These are phyloP conservation scores for Starmera pachycereana DNA, from an alignment of 805 yeast species.

Conservation along the genomic window DNA sequence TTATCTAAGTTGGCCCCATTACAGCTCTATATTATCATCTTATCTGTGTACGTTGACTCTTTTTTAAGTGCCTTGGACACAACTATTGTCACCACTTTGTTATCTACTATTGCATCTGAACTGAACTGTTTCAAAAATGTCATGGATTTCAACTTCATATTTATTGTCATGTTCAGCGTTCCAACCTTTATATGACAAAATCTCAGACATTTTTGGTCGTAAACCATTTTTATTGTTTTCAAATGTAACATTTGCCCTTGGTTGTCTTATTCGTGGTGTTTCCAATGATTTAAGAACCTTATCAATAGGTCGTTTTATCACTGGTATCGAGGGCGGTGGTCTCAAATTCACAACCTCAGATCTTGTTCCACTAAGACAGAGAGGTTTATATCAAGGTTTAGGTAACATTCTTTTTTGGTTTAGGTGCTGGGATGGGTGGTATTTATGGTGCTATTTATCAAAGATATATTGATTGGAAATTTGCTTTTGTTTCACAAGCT, in stretches of 20 bases:
- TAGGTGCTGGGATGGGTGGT: conserved; percentile 71
- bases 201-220: conserved; percentile 59
- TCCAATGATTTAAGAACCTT: conserved; percentile 17
- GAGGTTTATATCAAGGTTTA: conserved; percentile 75
- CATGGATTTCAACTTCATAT: conserved; percentile 63
- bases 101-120: conserved; percentile 56
- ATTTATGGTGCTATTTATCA: conserved; percentile 48
- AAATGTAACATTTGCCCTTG: conserved; percentile 28
- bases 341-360: conserved; percentile 66
- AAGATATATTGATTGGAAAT: conserved; percentile 53
- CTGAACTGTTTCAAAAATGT: conserved; percentile 48
- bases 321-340: conserved; percentile 90
- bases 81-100: conserved; percentile 53
- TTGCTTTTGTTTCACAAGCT: conserved; percentile 42
- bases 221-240: conserved; percentile 31
- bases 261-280: conserved; percentile 31
- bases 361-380: conserved; percentile 60
- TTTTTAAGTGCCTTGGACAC: conserved; percentile 54
- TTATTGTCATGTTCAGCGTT: conserved; percentile 53
- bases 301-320: conserved; percentile 49
- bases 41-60: conserved; percentile 29
- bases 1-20: background rate
- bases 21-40: conserved; percentile 17
- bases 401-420: conserved; percentile 63
- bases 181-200: conserved; percentile 56